Evolutionary conservation across 2,329 filamentous ascomycete species (phyloP), one percentile per base, ranked within the genome.

Genomic region (Neonectria hederae): DNA sequence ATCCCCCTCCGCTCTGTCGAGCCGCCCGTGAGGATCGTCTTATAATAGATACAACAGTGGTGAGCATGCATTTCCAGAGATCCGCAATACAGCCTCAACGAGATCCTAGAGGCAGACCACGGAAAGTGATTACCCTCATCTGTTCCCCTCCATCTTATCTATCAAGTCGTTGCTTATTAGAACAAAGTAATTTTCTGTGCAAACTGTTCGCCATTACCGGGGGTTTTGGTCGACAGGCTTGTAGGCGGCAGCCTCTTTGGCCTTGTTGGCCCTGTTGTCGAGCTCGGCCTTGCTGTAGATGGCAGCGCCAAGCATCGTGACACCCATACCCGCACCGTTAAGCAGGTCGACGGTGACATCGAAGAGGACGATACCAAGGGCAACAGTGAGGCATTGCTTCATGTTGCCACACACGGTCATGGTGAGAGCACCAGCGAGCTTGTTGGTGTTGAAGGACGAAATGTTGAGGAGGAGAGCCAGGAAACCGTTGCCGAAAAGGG

Each of bases 341-440:
- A 81, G 80, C 68, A 80, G 75, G 69, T 82, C 83, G 28, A 87
- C 79, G 26, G 77, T 77, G 67, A 86, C 80, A 55, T 84, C 80
- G 74, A 87, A 87, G 54, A 86, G 77, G 52, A 83, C 76, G 43
- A 87, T 85, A 49, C 84, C 85, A 30, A 87, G 76, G 38, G 85
- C 75, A 13, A 88, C 84, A 1, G 86, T 87, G 46, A 87, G 74
- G 65, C 83, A 84, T 73, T 87, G 86, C 78, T 88, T 88, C 62
- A 88, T 76, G 71, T 88, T 88, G 59, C 84, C 86, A 65, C 85
- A 86, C 5, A 88, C 84, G 7, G 85, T 86, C 83, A 88, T 87
- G 40, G 85, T 88, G 59, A 88, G 75, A 19, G 86, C 85, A 56
- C 86, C 86, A 6, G 85, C 83, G 40, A 84, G 77, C 76, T 86